These are phyloP conservation scores for Gossypium longicalyx DNA, from an alignment of 345 rosid genomes.

Conservation along the genomic window DNA sequence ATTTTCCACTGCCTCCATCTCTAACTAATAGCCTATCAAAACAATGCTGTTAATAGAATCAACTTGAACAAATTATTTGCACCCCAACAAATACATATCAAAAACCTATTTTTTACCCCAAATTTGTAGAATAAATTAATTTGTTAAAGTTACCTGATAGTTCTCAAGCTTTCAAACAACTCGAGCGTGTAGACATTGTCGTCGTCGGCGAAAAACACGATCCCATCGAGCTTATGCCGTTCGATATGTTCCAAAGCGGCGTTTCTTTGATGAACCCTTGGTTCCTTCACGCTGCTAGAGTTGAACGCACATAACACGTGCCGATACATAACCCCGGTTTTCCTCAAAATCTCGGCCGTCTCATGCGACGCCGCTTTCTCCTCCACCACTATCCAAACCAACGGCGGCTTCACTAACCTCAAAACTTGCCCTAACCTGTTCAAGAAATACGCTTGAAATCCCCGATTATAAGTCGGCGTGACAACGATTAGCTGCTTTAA, in stretches of 20 bases:
- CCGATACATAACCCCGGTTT: slow-evolving; percentile 83
- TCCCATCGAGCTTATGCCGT: slow-evolving; percentile 76
- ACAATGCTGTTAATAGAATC: background rate
- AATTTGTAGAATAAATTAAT: background rate
- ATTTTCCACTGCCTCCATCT: background rate
- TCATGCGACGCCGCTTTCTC: slow-evolving; percentile 58
- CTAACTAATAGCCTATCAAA: background rate
- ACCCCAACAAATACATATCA: background rate
- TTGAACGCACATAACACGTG: slow-evolving; percentile 61
- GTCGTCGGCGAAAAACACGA: slow-evolving; percentile 82
- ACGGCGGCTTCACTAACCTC: slow-evolving; percentile 70
- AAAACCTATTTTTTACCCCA: background rate
- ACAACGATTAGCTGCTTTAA: slow-evolving; percentile 73
- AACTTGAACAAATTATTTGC: background rate
- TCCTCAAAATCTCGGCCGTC: slow-evolving; percentile 78
- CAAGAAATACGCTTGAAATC: slow-evolving; percentile 68
- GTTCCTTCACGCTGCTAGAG: slow-evolving; percentile 51
- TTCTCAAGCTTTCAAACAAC: slow-evolving; percentile 64
- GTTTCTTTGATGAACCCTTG: slow-evolving; percentile 76
- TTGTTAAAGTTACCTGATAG: slow-evolving; percentile 43
- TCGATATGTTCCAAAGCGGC: slow-evolving; percentile 74
- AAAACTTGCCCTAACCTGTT: slow-evolving; percentile 71
- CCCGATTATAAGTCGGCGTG: slow-evolving; percentile 82
- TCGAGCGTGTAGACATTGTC: slow-evolving; percentile 74
- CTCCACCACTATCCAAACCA: slow-evolving; percentile 94